Base-by-base conservation (phyloP, 2,329 filamentous ascomycete species). In the Sporothrix phasma region DNA sequence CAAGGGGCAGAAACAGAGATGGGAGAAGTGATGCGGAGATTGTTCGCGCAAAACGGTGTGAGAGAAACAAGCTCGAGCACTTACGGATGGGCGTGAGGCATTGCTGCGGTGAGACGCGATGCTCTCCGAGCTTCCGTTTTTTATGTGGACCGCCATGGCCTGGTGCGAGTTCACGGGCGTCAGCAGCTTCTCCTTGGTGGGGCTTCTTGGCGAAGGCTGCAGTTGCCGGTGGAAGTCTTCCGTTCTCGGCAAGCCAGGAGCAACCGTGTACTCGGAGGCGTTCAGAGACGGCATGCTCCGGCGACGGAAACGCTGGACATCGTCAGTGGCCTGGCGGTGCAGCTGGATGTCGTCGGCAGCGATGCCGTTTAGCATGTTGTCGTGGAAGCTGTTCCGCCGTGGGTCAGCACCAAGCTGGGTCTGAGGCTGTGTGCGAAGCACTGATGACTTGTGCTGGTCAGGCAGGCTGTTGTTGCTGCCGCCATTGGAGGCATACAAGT, bases 221-320 rank as follows among this genome's bases (percentile, higher is more conserved):
- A 72, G 73, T 37, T 68, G 64, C 45, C 72, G 73, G 64, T 70
- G 69, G 62, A 70, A 68, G 67, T 76, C 74, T 66, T 72, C 73
- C 66, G 73, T 71, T 66, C 72, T 74, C 69, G 72, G 73, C 61
- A 74, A 71, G 66, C 73, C 73, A 69, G 75, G 62, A 67, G 73
- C 71, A 66, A 71, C 75, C 63, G 74, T 72, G 69, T 77, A 76
- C 66, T 79, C 76, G 69, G 76, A 69, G 70, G 76, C 75, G 74
- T 84, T 80, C 66, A 82, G 75, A 19, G 85, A 88, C 68, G 90
- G 90, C 77, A 95, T 84, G 76, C 92, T 97, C 69, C 92, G 86
- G 72, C 92, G 85, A 70, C 92, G 83, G 75, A 92, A 88, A 72
- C 90, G 83, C 75, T 88, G 91, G 10, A 86, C 83, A 41, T 88